Evolutionary conservation across 78 protist genomes (phyloP), one percentile per base, ranked within the genome.

Genomic region (Tieghemostelium lacteum): DNA sequence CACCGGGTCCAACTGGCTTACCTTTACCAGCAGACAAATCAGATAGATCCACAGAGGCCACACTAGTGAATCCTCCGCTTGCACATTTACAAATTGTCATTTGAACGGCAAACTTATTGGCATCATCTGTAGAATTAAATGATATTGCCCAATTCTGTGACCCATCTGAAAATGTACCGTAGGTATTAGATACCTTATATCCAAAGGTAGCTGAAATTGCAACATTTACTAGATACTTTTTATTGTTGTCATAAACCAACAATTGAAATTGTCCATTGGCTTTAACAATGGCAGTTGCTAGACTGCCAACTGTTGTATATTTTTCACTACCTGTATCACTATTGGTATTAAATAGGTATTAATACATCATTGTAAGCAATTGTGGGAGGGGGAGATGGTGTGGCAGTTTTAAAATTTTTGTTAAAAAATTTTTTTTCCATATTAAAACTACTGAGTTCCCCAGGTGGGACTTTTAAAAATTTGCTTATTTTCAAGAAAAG

Each of bases 1-100:
- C 91, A 45, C 91, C 91, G n/a, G 55, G 29, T 2, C 36, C 54
- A 29, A 83, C 50, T 34, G 77, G 70, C 33, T 57, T 83, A 6
- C 71, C 40, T 73, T 83, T 83, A 3, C n/a, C 29, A 19, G 64
- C 63, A 0, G 71, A 28, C 33, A 4, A 20, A 49, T 40, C 45
- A 16, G 36, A 24, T 22, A 83, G 37, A 61, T 83, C 91, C 2
- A 83, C 54, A 1, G 19, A 22, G 4, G 75, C 71, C 8, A 83
- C 58, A 20, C 19, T n/a, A 42, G 66, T 76, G 45, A 69, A 83
- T 1, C 37, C 16, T 29, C 76, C 76, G 26, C 63, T 40, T 8
- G 91, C 91, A 69, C 91, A 83, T 28, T 83, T 83, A 19, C 52
- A 76, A 58, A 83, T 83, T 5, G 91, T 74, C 24, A 69, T 24